phyloP scores from a whole-genome alignment of 352 stramenopile genomes.

The Phytophthora aleatoria region DNA sequence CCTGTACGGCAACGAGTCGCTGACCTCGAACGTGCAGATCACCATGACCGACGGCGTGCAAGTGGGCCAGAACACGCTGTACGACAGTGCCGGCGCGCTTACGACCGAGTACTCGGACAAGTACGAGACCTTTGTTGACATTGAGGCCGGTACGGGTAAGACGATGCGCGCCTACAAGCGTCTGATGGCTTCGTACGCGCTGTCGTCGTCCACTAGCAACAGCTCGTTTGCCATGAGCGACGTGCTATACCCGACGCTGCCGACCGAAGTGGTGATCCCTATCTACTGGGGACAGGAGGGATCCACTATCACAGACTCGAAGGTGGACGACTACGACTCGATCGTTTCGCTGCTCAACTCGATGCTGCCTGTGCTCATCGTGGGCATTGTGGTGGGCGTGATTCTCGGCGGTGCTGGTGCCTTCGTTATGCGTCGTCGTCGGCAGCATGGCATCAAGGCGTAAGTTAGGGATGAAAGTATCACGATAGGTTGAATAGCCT shows the following conservation, averaged over 20 bases:
- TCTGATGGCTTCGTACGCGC: conserved; percentile 64
- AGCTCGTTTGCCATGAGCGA: conserved; percentile 59
- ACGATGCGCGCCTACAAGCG: conserved; percentile 74
- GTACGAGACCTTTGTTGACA: conserved; percentile 65
- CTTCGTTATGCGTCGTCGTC: conserved; percentile 45
- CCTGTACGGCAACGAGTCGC: conserved; percentile 54
- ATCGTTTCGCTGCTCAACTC: conserved; percentile 46
- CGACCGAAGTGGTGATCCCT: conserved; percentile 55
- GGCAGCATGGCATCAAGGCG: conserved; percentile 31
- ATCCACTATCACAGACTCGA: conserved; percentile 39
- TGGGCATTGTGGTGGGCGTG: conserved; percentile 48
- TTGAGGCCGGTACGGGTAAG: conserved; percentile 73
- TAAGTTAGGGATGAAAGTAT: conserved; percentile 19
- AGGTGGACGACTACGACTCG: conserved; percentile 50
- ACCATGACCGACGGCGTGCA: conserved; percentile 52
- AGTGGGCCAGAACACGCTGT: conserved; percentile 50
- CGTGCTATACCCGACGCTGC: conserved; percentile 56
- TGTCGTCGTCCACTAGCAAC: conserved; percentile 40
- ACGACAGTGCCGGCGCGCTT: conserved; percentile 45
- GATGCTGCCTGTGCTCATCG: conserved; percentile 65
- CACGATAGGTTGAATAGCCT: conserved; percentile 7
- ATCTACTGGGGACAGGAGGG: conserved; percentile 63
- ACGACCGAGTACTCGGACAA: conserved; percentile 54
- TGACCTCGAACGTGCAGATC: conserved; percentile 52
- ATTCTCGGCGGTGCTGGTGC: conserved; percentile 35